Base-by-base conservation (phyloP, 768 basidiomycete species). In the Boletus sp. region DNA sequence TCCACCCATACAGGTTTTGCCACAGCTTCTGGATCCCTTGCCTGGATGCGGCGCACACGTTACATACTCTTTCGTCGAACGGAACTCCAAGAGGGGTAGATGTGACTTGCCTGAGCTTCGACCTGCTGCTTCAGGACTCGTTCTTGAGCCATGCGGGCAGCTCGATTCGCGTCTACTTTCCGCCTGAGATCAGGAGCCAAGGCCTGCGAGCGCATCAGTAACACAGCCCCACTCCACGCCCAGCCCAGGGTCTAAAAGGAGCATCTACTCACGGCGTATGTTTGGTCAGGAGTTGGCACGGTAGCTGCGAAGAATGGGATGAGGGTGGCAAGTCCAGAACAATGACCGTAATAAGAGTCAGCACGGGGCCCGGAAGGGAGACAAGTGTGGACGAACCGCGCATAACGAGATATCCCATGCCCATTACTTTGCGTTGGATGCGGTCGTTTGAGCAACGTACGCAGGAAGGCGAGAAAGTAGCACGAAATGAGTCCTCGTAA, bases 171-270 rank as follows among this genome's bases (percentile, higher is more conserved):
- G 60, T 88, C 86, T 17, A 87, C 85, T 60, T 80, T 81, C 44
- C 80, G 77, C 59, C 76, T 78, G 56, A 87, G 67, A 71, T 84
- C 83, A 57, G 86, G 85, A 21, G 85, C 77, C 76, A 88, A 75
- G 65, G 76, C 73, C 85, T 87, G 57, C 25, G 52, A 37, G 50
- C 38, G 29, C 29, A 49, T 51, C 38, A 61, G 50, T 14, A 29
- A 32, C 39, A 43, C 40, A 29, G 32, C 53, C 25, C 35, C 19
- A 15, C 27, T 34, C 25, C 33, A 33, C 32, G 23, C 32, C 7
- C 29, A 11, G 14, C 30, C n/a, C 30, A 39, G 33, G 32, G 50
- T 38, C 27, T 11, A 21, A 30, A 43, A 51, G 5, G 27, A 34
- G 32, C 25, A 29, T 47, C 32, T 34, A 69, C 69, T 61, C 55